phyloP scores from a whole-genome alignment of 176 grass and related monocot genomes.

The Musa acuminata region DNA sequence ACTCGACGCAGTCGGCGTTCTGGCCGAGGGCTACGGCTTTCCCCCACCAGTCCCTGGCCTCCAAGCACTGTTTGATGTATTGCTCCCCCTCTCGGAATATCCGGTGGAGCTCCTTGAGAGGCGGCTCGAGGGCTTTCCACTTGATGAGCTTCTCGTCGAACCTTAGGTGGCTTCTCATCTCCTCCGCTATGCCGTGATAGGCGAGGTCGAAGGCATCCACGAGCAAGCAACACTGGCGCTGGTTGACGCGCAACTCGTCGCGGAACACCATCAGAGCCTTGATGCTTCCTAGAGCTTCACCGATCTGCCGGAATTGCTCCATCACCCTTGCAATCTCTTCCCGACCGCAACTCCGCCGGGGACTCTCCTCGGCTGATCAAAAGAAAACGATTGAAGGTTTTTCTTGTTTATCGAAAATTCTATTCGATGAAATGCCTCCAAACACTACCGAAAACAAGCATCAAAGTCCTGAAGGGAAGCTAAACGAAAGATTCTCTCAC shows the following conservation, averaged over 20 bases:
- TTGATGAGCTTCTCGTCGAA: conserved; percentile 76
- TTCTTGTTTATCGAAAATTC: too few species aligned
- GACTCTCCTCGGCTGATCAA: not conserved
- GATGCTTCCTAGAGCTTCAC: conserved; percentile 58
- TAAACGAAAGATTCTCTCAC: too few species aligned
- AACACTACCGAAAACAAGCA: too few species aligned
- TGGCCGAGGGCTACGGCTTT: conserved; percentile 40
- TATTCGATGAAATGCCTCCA: too few species aligned
- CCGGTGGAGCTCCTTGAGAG: conserved; percentile 71
- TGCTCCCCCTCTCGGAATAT: conserved; percentile 63
- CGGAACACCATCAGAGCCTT: conserved; percentile 68
- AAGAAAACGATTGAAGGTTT: too few species aligned
- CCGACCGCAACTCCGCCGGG: not conserved
- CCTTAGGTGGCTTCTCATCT: conserved; percentile 48
- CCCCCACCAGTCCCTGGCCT: conserved; percentile 69
- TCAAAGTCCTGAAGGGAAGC: too few species aligned
- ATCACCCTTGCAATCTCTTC: conserved; percentile 18
- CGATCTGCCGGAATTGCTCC: conserved; percentile 78
- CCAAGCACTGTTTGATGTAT: conserved; percentile 56
- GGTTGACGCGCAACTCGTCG: conserved; percentile 60
- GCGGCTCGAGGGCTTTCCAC: conserved; percentile 57
- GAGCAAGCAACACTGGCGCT: conserved; percentile 69
- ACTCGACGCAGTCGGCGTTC: conserved; percentile 63
- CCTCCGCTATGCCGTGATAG: conserved; percentile 36
- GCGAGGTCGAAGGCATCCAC: conserved; percentile 51